These are phyloP conservation scores for Lobulomyces angularis DNA, from an alignment of 192 early-diverging fungal species.

Conservation along the genomic window DNA sequence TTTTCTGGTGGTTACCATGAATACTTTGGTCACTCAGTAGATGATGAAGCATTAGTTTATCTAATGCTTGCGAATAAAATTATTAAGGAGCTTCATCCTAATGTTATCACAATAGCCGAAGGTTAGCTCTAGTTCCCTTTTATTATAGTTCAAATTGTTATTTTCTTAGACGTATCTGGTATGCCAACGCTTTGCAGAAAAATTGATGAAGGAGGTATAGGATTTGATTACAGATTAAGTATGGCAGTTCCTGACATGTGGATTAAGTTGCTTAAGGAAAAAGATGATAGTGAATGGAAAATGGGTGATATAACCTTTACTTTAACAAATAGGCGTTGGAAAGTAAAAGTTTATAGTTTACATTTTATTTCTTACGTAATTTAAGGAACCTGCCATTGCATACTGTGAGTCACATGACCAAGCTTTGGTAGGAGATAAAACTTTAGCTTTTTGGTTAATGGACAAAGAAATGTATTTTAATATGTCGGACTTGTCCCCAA, in stretches of 20 bases:
- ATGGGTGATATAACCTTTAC: slow-evolving; percentile 76
- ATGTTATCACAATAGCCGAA: slow-evolving; percentile 84
- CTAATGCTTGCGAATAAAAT: slow-evolving; percentile 82
- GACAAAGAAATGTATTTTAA: slow-evolving; percentile 97
- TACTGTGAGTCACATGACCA: slow-evolving; percentile 97
- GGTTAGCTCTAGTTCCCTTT: slow-evolving; percentile 26
- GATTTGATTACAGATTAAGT: slow-evolving; percentile 90
- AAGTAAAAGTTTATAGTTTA: slow-evolving; percentile 24
- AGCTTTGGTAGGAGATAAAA: slow-evolving; percentile 96
- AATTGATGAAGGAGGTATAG: slow-evolving; percentile 78
- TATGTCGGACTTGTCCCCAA: slow-evolving; percentile 68
- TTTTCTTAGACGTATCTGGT: slow-evolving; percentile 75
- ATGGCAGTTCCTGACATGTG: slow-evolving; percentile 99
- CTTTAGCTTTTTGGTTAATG: slow-evolving; percentile 98
- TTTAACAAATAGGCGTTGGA: slow-evolving; percentile 79
- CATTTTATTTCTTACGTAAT: neutral
- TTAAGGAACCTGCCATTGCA: slow-evolving; percentile 86
- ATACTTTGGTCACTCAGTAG: slow-evolving; percentile 76
- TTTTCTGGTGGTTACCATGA: slow-evolving; percentile 89
- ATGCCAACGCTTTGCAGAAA: slow-evolving; percentile 93
- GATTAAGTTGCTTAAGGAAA: slow-evolving; percentile 95
- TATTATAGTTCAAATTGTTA: neutral
- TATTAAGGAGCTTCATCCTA: slow-evolving; percentile 66
- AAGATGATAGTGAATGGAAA: slow-evolving; percentile 81
- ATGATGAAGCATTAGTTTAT: slow-evolving; percentile 76